These are phyloP conservation scores for Ceratocystis destructans DNA, from an alignment of 2,329 filamentous ascomycete genomes.

Conservation along the genomic window DNA sequence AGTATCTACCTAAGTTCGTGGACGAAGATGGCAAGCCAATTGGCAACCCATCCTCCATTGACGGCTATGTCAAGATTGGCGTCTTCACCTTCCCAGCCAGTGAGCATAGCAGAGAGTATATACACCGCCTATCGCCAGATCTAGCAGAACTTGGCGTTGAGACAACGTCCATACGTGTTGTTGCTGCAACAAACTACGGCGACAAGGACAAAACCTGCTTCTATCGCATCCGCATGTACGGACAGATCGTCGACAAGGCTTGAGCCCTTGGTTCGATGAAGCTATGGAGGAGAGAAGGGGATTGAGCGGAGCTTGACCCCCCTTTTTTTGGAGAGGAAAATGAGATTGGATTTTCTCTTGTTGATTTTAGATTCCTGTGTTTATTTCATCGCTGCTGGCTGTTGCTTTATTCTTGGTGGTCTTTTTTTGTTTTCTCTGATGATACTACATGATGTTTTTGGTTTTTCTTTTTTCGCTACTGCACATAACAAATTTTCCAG, in stretches of 20 bases:
- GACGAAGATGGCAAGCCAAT: conserved; percentile 21
- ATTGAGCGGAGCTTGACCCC: not conserved
- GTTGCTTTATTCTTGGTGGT: not conserved
- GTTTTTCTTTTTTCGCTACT: not conserved
- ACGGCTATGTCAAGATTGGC: conserved; percentile 43
- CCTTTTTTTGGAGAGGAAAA: not conserved
- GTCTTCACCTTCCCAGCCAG: conserved; percentile 40
- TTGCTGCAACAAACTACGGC: conserved; percentile 46
- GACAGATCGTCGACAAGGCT: conserved; percentile 25
- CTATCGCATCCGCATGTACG: conserved; percentile 49
- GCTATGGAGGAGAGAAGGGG: not conserved
- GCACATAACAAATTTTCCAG: not conserved
- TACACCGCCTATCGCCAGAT: conserved; percentile 40
- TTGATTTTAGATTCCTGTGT: not conserved
- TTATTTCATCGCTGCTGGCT: not conserved
- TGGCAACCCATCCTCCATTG: conserved; percentile 21
- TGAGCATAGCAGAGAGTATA: conserved; percentile 34
- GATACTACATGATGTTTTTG: not conserved
- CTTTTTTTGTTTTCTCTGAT: conserved; percentile 1
- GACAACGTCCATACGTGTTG: conserved; percentile 41
- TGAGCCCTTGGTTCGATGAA: not conserved
- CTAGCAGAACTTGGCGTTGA: conserved; percentile 34
- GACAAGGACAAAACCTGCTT: conserved; percentile 48
- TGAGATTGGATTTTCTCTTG: not conserved
- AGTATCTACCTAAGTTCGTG: conserved; percentile 28